A percentile compares a stretch with the other conserved stretches of the same genome.
Conservation (phyloP, 2,329 filamentous ascomycete species). For the Rhynchosporium secalis region DNA sequence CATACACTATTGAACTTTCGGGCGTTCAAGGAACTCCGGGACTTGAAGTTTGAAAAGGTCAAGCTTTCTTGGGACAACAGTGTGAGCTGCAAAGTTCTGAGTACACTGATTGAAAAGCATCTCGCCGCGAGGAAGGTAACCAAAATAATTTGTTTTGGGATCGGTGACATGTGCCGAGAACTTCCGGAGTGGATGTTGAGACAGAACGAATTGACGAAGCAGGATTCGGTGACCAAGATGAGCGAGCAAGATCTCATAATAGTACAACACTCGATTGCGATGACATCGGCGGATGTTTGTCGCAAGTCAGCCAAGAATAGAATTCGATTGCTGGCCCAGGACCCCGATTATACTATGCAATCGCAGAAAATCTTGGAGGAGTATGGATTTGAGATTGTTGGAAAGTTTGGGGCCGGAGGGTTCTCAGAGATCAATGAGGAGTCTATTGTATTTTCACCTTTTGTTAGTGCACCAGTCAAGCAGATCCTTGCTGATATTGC, state of each 20-base stretch:
- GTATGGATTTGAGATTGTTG: constrained; percentile 34
- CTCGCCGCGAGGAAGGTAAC: constrained; percentile 30
- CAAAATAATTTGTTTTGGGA: constrained; percentile 36
- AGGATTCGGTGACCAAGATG: constrained; percentile 23
- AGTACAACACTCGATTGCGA: constrained; percentile 33
- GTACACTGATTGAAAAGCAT: constrained; percentile 25
- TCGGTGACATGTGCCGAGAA: constrained; percentile 33
- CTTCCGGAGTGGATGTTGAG: constrained; percentile 29
- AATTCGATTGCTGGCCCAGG: constrained; percentile 34
- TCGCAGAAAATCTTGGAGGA: constrained; percentile 28
- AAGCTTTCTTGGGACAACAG: constrained; percentile 31
- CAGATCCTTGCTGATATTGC: constrained; percentile 44
- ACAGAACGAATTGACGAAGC: constrained; percentile 19
- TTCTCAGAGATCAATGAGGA: constrained; percentile 43
- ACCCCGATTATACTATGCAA: constrained; percentile 30
- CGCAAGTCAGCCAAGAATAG: constrained; percentile 15
- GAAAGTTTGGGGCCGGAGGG: constrained; percentile 36
- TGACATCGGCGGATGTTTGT: constrained; percentile 31
- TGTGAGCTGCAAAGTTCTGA: constrained; percentile 29
- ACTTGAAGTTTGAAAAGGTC: constrained; percentile 28
- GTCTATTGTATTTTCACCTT: constrained; percentile 43
- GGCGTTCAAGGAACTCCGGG: constrained; percentile 19
- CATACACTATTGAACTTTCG: constrained; percentile 26
- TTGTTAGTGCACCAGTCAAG: constrained; percentile 40
- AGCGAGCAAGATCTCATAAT: constrained; percentile 22